phyloP scores from a whole-genome alignment of 495 filamentous ascomycete genomes.

The Bacidia gigantensis region DNA sequence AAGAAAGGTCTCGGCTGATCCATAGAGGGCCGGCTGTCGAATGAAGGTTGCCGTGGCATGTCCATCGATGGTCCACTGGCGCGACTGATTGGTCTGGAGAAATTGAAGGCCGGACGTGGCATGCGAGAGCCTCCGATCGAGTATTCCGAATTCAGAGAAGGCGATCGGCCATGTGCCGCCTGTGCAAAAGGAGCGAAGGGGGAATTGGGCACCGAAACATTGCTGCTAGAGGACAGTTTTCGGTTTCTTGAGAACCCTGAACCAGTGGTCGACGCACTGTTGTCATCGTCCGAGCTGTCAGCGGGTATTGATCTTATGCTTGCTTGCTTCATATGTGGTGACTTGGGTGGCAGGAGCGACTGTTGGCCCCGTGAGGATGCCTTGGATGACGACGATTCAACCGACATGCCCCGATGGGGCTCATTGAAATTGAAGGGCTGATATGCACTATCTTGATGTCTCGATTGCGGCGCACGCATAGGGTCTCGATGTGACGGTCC shows the following conservation, averaged over 20 bases:
- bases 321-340: slow-evolving; percentile 40
- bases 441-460: slow-evolving; percentile 2
- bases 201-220: slow-evolving; percentile 45
- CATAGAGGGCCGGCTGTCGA: slow-evolving; percentile 24
- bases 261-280: slow-evolving; percentile 37
- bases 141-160: slow-evolving; percentile 68
- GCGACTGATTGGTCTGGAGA: slow-evolving; percentile 78
- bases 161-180: slow-evolving; percentile 47
- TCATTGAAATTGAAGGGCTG: slow-evolving; percentile 12
- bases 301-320: slow-evolving; percentile 41
- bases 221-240: slow-evolving; percentile 54
- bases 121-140: slow-evolving; percentile 46
- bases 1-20: slow-evolving; percentile 10
- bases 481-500: slow-evolving; percentile 7
- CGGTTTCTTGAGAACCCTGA: slow-evolving; percentile 39
- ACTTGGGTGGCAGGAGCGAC: slow-evolving; percentile 41
- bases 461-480: neutral
- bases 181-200: slow-evolving; percentile 46
- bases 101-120: slow-evolving; percentile 73
- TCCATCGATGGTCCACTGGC: slow-evolving; percentile 54
- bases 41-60: slow-evolving; percentile 31
- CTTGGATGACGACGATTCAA: slow-evolving; percentile 33
- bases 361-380: slow-evolving; percentile 20
- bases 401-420: slow-evolving; percentile 28
- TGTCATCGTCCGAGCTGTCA: slow-evolving; percentile 54